Evolutionary conservation across 352 stramenopile species (phyloP).

Genomic region (Phytophthora tentaculata): DNA sequence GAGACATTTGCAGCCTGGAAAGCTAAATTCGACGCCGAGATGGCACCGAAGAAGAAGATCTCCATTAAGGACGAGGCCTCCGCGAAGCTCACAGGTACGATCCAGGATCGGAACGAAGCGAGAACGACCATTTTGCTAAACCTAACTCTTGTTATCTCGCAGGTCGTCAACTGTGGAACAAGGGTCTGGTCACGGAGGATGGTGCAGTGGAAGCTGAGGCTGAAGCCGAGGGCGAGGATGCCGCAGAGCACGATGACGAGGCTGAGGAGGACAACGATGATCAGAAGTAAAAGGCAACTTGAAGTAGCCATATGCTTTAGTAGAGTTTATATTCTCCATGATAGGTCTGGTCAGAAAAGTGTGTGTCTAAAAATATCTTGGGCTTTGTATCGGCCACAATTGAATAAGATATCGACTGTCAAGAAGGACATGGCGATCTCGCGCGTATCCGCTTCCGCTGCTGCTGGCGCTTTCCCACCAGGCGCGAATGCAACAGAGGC

Average conservation of each 20-base stretch:
- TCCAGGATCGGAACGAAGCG: background rate
- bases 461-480: background rate
- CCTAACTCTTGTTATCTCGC: conserved; percentile 9
- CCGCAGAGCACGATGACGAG: conserved; percentile 44
- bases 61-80: conserved; percentile 71
- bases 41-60: conserved; percentile 49
- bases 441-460: conserved; percentile 3
- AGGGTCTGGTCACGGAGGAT: conserved; percentile 78
- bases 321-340: conserved; percentile 22
- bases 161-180: conserved; percentile 76
- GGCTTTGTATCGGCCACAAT: conserved; percentile 9
- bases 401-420: conserved; percentile 31
- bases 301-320: conserved; percentile 29
- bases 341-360: conserved; percentile 12
- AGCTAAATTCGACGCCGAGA: conserved; percentile 74
- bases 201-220: conserved; percentile 43
- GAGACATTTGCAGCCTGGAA: conserved; percentile 80
- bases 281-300: conserved; percentile 24
- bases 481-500: conserved; percentile 6
- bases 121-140: conserved; percentile 5
- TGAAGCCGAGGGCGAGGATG: conserved; percentile 53
- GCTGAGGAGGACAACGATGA: conserved; percentile 38
- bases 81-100: conserved; percentile 78
- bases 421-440: conserved; percentile 23
- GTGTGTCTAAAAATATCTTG: conserved; percentile 18